These are phyloP conservation scores for Penicillium canescens DNA, from an alignment of 495 filamentous ascomycete genomes.

Conservation along the genomic window DNA sequence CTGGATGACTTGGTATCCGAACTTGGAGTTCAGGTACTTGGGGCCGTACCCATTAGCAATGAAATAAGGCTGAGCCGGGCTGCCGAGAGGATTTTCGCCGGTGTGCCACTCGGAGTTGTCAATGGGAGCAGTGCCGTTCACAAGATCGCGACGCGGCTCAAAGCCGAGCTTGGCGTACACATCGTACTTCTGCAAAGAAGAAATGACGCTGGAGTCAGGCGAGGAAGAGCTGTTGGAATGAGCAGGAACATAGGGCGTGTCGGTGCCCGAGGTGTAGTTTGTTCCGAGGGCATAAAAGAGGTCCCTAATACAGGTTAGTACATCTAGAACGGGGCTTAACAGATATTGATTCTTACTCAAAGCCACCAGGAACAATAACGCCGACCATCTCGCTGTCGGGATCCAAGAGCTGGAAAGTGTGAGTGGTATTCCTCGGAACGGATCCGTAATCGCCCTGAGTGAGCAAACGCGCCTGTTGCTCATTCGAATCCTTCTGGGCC, in stretches of 20 bases:
- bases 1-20: constrained; percentile 42
- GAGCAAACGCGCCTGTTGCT: constrained; percentile 37
- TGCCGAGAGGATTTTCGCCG: constrained; percentile 27
- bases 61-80: constrained; percentile 34
- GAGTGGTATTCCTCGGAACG: constrained; percentile 40
- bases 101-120: constrained; percentile 31
- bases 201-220: constrained; percentile 14
- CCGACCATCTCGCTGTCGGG: constrained; percentile 47
- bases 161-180: constrained; percentile 43
- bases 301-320: constrained; percentile 21
- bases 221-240: constrained; percentile 12
- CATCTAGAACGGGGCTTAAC: neutral
- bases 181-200: constrained; percentile 32
- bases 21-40: constrained; percentile 35
- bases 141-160: constrained; percentile 31
- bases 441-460: constrained; percentile 42
- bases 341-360: constrained; percentile 30
- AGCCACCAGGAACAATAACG: constrained; percentile 44
- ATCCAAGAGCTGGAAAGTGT: constrained; percentile 47
- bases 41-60: constrained; percentile 43
- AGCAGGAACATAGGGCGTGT: constrained; percentile 31
- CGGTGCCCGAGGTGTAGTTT: constrained; percentile 25
- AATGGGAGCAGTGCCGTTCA: constrained; percentile 36
- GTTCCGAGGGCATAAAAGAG: constrained; percentile 38
- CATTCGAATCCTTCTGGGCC: constrained; percentile 33